Evolutionary conservation across 257 asterid species (phyloP), one percentile per base, ranked within the genome.

Genomic region (Primulina eburnea): DNA sequence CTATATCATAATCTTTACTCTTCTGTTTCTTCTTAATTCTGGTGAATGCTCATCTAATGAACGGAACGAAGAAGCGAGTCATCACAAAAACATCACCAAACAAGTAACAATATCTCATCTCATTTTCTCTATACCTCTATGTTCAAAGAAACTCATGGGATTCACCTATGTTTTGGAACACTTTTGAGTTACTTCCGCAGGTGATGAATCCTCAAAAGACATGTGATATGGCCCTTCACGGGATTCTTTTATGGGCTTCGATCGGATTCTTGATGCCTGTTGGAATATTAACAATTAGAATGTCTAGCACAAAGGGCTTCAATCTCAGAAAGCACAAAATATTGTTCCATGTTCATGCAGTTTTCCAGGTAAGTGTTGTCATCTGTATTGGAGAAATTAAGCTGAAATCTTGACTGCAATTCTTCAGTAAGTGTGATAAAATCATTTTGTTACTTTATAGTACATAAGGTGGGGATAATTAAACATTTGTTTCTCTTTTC

Each of bases 161-260:
- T 38, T 38, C 53, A 11, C n/a, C n/a, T 1, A 12, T 43, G 17
- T 11, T 43, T 43, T 4, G 14, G 53, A 43, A 43, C 53, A 11
- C 2, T 43, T 11, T 43, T 43, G 12, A 43, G 53, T 14, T 43
- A 43, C 5, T 71, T 40, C 59, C 76, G 81, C 82, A 92, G 95
- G 85, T 72, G 32, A 77, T 72, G 32, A 77, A 65, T 77, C 70
- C 82, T 67, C 72, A 68, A 57, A 88, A 61, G 81, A 63, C 60
- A 66, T 62, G 74, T 77, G 86, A 86, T 26, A 86, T 92, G 71
- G 79, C 68, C 70, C 77, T 89, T 72, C 98, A 89, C 81, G 98
- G 96, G 38, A 70, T 92, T 60, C 73, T 90, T 16, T 73, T 88
- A 26, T 92, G 98, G 97, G 88, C 88, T 79, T 88, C 98, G 40